Evolutionary conservation across 2,329 filamentous ascomycete genomes (phyloP), one percentile per base, ranked within the genome.

Genomic region (Cryphonectria naterciae): DNA sequence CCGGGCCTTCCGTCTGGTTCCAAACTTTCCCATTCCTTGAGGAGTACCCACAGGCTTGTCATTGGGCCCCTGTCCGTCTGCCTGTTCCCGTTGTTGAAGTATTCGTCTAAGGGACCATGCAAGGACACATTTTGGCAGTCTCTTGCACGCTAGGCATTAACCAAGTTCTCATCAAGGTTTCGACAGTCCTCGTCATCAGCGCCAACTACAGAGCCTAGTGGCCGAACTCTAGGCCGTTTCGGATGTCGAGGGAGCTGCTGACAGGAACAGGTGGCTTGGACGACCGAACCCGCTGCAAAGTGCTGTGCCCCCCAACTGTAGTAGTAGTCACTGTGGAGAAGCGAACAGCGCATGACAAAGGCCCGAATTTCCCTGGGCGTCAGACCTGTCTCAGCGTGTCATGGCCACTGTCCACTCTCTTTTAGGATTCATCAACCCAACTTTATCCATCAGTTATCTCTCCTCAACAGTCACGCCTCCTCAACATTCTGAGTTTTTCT

Each of bases 301-400:
- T 60, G 25, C 22, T 46, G 65, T 22, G 46, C 46, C 65, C 54
- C 68, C 69, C 32, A 64, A 65, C 65, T 2, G 32, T 32, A 32
- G 32, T 11, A 41, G 69, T 25, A 41, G 46, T 43, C 49, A 65
- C 28, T 68, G 69, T 71, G 69, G 69, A 61, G 69, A 70, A 70
- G 69, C 35, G 61, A 68, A 68, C 61, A 68, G 49, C 61, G 61
- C 65, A 68, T 68, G 60, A 60, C 65, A 54, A 58, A 19, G 58
- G 22, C 56, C 65, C 39, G 19, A 25, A 52, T 19, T 49, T 61
- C n/a, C 25, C 35, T 67, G 6, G 35, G 46, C 43, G 10, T 32
- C 35, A n/a, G 60, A 8, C 37, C 46, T 46, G 65, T 49, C 41
- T 52, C 63, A 35, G 39, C 52, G 58, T 39, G 58, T 35, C 35